These are phyloP conservation scores for Penicillium angulare DNA, from an alignment of 495 filamentous ascomycete genomes.

Conservation along the genomic window DNA sequence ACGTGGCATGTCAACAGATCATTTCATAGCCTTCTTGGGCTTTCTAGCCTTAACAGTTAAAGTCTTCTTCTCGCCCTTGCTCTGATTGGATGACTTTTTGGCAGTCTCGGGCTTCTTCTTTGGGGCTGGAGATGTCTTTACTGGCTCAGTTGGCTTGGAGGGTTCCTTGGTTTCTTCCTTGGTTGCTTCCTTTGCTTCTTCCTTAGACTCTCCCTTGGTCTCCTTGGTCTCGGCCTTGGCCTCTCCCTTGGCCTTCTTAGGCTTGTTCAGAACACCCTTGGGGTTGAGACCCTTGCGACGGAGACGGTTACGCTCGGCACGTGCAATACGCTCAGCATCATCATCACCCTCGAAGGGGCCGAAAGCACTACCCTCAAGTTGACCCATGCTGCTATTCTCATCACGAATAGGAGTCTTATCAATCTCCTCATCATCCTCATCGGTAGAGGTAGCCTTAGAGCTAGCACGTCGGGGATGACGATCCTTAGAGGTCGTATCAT, in stretches of 20 bases:
- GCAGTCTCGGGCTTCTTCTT: slow-evolving; percentile 7
- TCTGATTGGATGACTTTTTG: not conserved
- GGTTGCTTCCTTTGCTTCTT: not conserved
- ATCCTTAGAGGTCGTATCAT: slow-evolving; percentile 14
- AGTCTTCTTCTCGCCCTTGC: slow-evolving; percentile 11
- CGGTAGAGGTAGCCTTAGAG: slow-evolving; percentile 21
- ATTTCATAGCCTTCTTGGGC: slow-evolving; percentile 42
- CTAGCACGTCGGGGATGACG: slow-evolving; percentile 14
- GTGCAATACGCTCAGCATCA: slow-evolving; percentile 58
- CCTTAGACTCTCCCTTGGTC: not conserved
- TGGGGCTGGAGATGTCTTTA: no score
- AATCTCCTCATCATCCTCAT: slow-evolving; percentile 20
- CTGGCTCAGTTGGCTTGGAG: no score
- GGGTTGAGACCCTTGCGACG: slow-evolving; percentile 68
- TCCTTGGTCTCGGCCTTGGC: slow-evolving; percentile 7
- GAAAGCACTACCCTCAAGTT: slow-evolving; percentile 52
- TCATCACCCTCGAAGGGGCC: slow-evolving; percentile 65
- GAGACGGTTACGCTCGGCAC: slow-evolving; percentile 54
- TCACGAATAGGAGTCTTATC: slow-evolving; percentile 51
- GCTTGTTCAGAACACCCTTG: slow-evolving; percentile 52
- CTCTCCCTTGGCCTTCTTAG: slow-evolving; percentile 30
- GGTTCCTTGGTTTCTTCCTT: slow-evolving; percentile 23
- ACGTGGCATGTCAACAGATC: slow-evolving; percentile 20
- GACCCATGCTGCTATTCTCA: slow-evolving; percentile 30
- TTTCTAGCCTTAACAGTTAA: slow-evolving; percentile 29